Percentiles rank a stretch among this genome's conserved stretches.
phyloP scores from a whole-genome alignment of 257 asterid species.

The Solanum lycopersicoides region DNA sequence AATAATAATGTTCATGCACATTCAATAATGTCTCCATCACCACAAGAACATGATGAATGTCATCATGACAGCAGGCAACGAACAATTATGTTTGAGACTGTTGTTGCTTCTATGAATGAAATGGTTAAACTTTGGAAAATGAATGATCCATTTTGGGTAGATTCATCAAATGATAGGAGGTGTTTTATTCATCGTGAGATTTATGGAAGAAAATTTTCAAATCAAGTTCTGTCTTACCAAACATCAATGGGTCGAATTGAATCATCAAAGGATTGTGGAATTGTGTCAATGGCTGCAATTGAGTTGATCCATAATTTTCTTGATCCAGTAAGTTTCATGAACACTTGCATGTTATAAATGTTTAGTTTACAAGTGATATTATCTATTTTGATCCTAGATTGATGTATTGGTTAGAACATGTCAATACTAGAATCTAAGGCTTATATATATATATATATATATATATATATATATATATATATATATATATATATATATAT shows the following conservation, averaged over 20 bases:
- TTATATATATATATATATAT: not conserved
- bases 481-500: no score
- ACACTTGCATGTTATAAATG: not conserved
- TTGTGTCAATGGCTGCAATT: slow-evolving; percentile 40
- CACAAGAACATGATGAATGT: not conserved
- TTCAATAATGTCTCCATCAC: slow-evolving; percentile 2
- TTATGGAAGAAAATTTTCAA: slow-evolving; percentile 46
- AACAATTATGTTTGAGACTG: slow-evolving; percentile 24
- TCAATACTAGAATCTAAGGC: no score
- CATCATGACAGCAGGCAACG: slow-evolving; percentile 14
- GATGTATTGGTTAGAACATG: no score
- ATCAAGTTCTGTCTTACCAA: slow-evolving; percentile 11
- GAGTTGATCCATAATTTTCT: slow-evolving; percentile 45
- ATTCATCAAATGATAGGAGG: slow-evolving; percentile 32
- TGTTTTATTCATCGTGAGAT: slow-evolving; percentile 27
- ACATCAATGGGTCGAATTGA: slow-evolving; percentile 39
- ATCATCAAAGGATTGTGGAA: slow-evolving; percentile 54
- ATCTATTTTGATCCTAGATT: no score
- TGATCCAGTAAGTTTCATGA: slow-evolving; percentile 31
- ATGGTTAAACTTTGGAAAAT: slow-evolving; percentile 34
- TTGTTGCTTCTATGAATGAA: slow-evolving; percentile 40
- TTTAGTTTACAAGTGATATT: not conserved
- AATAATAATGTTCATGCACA: not conserved
- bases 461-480: not conserved
- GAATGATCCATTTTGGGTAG: slow-evolving; percentile 57